These are phyloP conservation scores for Cenococcum geophilum DNA, from an alignment of 495 filamentous ascomycete species.

Conservation along the genomic window DNA sequence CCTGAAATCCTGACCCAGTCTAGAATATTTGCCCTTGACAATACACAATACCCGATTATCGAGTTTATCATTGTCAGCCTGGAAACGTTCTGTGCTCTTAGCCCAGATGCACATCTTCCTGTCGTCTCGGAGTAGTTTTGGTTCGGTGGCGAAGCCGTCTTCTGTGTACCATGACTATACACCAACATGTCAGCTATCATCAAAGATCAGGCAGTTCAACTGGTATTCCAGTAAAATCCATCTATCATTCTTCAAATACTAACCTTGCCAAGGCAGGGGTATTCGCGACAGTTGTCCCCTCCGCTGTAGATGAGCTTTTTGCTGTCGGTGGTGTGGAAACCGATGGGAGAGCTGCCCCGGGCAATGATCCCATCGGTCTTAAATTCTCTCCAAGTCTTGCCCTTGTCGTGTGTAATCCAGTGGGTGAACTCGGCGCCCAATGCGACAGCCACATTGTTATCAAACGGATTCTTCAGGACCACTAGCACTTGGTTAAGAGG, in stretches of 20 bases:
- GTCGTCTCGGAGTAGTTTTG: conserved; percentile 54
- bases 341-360: conserved; percentile 46
- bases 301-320: conserved; percentile 78
- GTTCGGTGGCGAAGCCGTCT: conserved; percentile 66
- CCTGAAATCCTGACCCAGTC: conserved; percentile 58
- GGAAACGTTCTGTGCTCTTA: conserved; percentile 64
- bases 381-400: conserved; percentile 72
- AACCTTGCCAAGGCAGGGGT: conserved; percentile 38
- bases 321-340: conserved; percentile 74
- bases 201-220: background rate
- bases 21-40: conserved; percentile 58
- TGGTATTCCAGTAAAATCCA: background rate
- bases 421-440: conserved; percentile 59
- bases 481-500: conserved; percentile 54
- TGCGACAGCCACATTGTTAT: conserved; percentile 71
- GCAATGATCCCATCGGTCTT: conserved; percentile 48
- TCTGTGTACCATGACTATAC: conserved; percentile 64
- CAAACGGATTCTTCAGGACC: conserved; percentile 67
- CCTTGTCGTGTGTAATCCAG: conserved; percentile 75
- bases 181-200: conserved; percentile 8
- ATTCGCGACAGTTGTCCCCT: conserved; percentile 52
- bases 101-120: conserved; percentile 79
- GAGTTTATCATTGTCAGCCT: conserved; percentile 52
- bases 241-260: background rate
- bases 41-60: conserved; percentile 73